Conservation (phyloP, 805 yeast species). For the Torulaspora delbrueckii region DNA sequence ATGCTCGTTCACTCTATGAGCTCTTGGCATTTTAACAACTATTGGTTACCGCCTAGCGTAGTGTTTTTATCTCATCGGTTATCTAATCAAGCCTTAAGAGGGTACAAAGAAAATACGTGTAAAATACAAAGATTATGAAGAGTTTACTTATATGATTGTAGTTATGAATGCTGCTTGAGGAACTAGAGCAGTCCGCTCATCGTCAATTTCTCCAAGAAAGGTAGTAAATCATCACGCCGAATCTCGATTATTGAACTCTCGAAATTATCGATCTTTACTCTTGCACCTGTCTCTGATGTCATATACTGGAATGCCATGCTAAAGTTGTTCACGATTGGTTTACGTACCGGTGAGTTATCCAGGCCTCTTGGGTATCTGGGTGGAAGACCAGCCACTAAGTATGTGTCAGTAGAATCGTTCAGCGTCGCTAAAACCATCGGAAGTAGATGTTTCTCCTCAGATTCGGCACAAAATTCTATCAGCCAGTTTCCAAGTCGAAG, state of each 20-base stretch:
- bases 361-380: constrained; percentile 65
- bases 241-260: constrained; percentile 92
- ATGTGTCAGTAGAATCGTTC: constrained; percentile 68
- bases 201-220: constrained; percentile 80
- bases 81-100: neutral
- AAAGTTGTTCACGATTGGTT: constrained; percentile 67
- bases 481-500: constrained; percentile 87
- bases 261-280: constrained; percentile 87
- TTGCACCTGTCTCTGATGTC: constrained; percentile 78
- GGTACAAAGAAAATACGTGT: neutral
- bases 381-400: constrained; percentile 83
- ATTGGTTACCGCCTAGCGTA: neutral
- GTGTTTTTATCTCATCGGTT: neutral
- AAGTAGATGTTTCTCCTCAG: constrained; percentile 54
- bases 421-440: constrained; percentile 86
- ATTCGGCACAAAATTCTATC: constrained; percentile 79
- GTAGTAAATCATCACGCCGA: constrained; percentile 76
- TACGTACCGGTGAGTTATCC: constrained; percentile 32
- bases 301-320: constrained; percentile 89
- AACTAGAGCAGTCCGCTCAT: constrained; percentile 55
- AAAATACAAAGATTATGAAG: neutral
- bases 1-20: neutral
- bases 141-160: neutral
- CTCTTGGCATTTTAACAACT: neutral
- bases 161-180: neutral